Base-by-base conservation (phyloP, 345 rosid species). In the Arabis alpina region DNA sequence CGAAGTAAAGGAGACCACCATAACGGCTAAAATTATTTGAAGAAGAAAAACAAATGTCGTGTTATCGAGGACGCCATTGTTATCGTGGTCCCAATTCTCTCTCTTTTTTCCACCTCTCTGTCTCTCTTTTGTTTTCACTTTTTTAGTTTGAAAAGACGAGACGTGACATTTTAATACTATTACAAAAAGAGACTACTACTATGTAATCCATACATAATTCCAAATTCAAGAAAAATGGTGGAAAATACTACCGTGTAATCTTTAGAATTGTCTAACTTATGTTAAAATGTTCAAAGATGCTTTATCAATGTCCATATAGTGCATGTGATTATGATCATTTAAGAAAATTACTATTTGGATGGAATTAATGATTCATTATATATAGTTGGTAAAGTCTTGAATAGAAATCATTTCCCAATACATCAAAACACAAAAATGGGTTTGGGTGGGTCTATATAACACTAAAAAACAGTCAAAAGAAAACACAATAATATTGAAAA, bases 41-140 rank as follows among this genome's bases (percentile, higher is more conserved):
- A 39, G 9, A 11, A 52, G 79, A 71, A 91, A 81, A 34, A 81
- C 0, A 86, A 83, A 70, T 85, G 88, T 70, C 87, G 89, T 72
- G 34, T n/a, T 0, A 85, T 36, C 10, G 40, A 40, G n/a, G 9
- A 44, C 24, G 32, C 25, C 52, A 27, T 32, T 49, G 9, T 36
- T 23, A n/a, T n/a, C n/a, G 69, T 73, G 78, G 73, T 48, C 78
- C 69, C 58, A 30, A 55, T n/a, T 15, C 14, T 15, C 4, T n/a
- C n/a, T 6, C 10, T 39, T 39, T 57, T 16, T 19, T 27, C 14
- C 8, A 12, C 3, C 40, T 36, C 40, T 36, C 40, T 36, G 10
- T 11, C 14, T 39, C 25, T 49, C 16, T 50, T 44, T 19, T 48
- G 54, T 28, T 62, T 40, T 63, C 74, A 49, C 43, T 52, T 69